These are phyloP conservation scores for Cardamine chenopodiifolia DNA, from an alignment of 345 rosid species.

Conservation along the genomic window DNA sequence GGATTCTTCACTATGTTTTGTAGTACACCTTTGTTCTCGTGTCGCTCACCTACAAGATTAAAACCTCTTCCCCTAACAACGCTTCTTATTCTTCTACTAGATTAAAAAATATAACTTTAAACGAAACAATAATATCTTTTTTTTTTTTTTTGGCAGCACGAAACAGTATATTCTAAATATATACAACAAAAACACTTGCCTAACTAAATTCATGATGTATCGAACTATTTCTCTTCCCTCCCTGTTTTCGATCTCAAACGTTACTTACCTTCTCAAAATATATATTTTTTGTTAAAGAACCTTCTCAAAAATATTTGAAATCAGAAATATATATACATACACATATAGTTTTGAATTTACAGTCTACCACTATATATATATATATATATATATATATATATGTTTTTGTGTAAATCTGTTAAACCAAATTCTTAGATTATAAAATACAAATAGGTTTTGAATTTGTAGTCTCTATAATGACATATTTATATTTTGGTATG, in stretches of 20 bases:
- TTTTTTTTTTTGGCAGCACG: no score
- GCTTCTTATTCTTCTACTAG: neutral
- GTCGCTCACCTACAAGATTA: constrained; percentile 12
- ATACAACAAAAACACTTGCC: neutral
- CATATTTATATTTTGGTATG: no score
- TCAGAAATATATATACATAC: no score
- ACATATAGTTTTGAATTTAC: neutral
- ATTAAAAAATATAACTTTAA: no score
- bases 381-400: no score
- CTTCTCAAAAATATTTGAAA: no score
- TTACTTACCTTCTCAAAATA: neutral
- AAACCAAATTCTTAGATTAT: neutral
- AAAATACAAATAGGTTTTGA: neutral
- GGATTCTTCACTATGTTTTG: constrained; percentile 32
- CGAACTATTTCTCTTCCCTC: constrained; percentile 1
- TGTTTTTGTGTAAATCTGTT: neutral
- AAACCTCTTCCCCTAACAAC: neutral
- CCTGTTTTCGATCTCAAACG: neutral
- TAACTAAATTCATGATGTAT: constrained; percentile 16
- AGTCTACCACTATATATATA: neutral
- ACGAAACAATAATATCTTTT: neutral
- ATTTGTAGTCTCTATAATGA: neutral
- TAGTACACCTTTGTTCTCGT: constrained; percentile 31
- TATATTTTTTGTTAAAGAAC: no score
- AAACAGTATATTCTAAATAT: neutral